Percentiles rank a stretch among this genome's conserved stretches.
phyloP scores from a whole-genome alignment of 2,329 filamentous ascomycete genomes.

The Metarhizium album region DNA sequence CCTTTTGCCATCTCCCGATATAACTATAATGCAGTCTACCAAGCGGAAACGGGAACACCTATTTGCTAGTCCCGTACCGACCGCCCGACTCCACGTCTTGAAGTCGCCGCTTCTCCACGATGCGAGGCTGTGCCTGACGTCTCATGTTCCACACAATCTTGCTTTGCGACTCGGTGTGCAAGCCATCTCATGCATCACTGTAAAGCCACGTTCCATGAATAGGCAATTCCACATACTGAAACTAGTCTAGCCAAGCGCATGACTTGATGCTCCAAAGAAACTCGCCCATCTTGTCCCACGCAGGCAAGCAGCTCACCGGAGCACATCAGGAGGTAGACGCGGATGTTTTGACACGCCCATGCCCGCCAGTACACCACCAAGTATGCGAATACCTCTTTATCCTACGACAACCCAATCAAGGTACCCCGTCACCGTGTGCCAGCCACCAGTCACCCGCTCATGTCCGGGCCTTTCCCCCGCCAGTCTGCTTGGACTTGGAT shows the following conservation, averaged over 20 bases:
- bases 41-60: not conserved
- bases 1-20: too few relatives aligned
- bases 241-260: not conserved
- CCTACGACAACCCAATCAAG: slow-evolving; percentile 15
- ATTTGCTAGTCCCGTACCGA: not conserved
- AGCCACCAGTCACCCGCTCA: too few relatives aligned
- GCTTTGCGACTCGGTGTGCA: not conserved
- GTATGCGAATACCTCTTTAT: slow-evolving; percentile 16
- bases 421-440: too few relatives aligned
- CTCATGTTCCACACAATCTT: not conserved
- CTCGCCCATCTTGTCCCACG: not conserved
- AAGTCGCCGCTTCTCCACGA: not conserved
- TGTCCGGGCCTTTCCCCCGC: slow-evolving; percentile 14
- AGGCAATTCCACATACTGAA: not conserved
- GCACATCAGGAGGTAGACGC: not conserved
- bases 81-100: not conserved
- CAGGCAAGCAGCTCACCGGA: too few relatives aligned
- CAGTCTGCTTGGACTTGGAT: slow-evolving; percentile 20
- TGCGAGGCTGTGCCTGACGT: not conserved
- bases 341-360: not conserved
- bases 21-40: not conserved
- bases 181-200: not conserved
- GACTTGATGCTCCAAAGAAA: not conserved
- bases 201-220: not conserved
- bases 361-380: not conserved